A percentile compares a stretch with the other conserved stretches of the same genome.
phyloP scores from a whole-genome alignment of 768 basidiomycete species.

The Amyloporia xantha region DNA sequence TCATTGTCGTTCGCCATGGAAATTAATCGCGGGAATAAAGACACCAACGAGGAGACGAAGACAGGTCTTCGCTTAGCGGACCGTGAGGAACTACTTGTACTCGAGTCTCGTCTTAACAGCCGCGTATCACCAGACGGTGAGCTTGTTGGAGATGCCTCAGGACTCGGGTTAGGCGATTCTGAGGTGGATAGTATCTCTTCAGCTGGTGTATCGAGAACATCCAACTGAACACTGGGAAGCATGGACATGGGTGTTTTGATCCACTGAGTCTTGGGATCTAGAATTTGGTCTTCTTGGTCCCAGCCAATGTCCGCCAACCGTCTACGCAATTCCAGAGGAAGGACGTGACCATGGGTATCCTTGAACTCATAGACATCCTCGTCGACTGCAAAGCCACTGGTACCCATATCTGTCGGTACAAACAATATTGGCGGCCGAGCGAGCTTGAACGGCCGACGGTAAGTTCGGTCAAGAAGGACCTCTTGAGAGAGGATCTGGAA shows the following conservation, averaged over 20 bases:
- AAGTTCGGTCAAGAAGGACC: slow-evolving; percentile 50
- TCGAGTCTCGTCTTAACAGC: slow-evolving; percentile 52
- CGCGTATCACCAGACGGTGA: slow-evolving; percentile 16
- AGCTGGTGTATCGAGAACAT: slow-evolving; percentile 27
- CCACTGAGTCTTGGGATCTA: slow-evolving; percentile 52
- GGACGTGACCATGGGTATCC: slow-evolving; percentile 34
- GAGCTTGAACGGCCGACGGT: slow-evolving; percentile 61
- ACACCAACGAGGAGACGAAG: slow-evolving; percentile 55
- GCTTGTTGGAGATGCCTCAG: slow-evolving; percentile 16
- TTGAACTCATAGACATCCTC: slow-evolving; percentile 45
- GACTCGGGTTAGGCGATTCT: slow-evolving; percentile 15
- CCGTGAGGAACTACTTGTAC: slow-evolving; percentile 36
- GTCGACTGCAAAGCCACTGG: slow-evolving; percentile 47
- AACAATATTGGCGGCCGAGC: slow-evolving; percentile 69
- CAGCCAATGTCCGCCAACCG: slow-evolving; percentile 72
- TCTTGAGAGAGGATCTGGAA: slow-evolving; percentile 62
- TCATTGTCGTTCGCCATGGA: slow-evolving; percentile 46
- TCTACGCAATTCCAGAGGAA: slow-evolving; percentile 60
- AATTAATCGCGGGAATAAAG: slow-evolving; percentile 49
- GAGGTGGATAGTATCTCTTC: neutral
- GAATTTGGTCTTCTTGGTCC: slow-evolving; percentile 50
- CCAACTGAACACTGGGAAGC: slow-evolving; percentile 50
- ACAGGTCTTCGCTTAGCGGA: slow-evolving; percentile 53
- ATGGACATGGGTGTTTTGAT: slow-evolving; percentile 61
- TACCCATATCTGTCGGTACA: slow-evolving; percentile 70